Conservation (phyloP, 306 rosid species). For the Cucurbita maxima region DNA sequence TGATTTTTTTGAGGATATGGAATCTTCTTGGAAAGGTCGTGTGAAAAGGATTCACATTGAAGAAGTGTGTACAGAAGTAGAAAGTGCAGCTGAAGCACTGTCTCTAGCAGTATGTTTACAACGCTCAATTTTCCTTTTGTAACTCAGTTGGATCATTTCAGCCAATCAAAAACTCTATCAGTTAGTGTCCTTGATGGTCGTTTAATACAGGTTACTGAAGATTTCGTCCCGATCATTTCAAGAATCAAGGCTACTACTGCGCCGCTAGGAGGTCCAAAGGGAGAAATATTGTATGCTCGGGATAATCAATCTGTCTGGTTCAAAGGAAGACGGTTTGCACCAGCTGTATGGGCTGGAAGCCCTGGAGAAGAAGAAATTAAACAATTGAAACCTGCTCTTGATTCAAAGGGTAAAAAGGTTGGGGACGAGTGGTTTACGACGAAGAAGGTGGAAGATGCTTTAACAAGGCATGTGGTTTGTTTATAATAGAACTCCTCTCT, state of each 20-base stretch:
- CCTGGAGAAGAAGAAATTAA: conserved; percentile 84
- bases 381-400: conserved; percentile 73
- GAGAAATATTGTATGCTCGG: conserved; percentile 73
- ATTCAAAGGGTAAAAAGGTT: conserved; percentile 85
- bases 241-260: conserved; percentile 70
- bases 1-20: conserved; percentile 87
- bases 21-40: conserved; percentile 79
- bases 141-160: not conserved
- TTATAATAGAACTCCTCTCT: not conserved
- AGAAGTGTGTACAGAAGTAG: conserved; percentile 49
- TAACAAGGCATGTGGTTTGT: conserved; percentile 37
- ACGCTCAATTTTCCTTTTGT: conserved; percentile 5
- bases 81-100: conserved; percentile 62
- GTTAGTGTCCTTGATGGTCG: not conserved
- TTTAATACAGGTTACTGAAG: conserved; percentile 56
- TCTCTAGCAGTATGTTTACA: conserved; percentile 52
- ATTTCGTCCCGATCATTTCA: conserved; percentile 59
- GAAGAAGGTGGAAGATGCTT: conserved; percentile 64
- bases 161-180: not conserved
- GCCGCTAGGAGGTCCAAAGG: conserved; percentile 81
- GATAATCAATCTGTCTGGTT: conserved; percentile 96
- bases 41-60: conserved; percentile 65
- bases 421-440: conserved; percentile 97
- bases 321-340: conserved; percentile 71
- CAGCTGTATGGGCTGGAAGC: conserved; percentile 59